Conservation (phyloP, 140 eudicot species). For the Anethum foeniculum region DNA sequence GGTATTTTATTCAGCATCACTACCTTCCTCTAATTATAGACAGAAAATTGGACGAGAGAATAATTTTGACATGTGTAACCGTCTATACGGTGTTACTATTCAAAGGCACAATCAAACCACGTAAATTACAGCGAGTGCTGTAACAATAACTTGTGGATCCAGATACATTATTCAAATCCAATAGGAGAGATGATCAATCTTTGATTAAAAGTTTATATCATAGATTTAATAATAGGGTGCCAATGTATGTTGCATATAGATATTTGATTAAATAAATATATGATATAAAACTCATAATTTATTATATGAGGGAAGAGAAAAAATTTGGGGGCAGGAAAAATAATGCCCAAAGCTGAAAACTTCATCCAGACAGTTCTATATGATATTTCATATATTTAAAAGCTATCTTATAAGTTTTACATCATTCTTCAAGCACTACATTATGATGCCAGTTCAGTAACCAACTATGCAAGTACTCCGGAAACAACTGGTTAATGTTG, state of each 20-base stretch:
- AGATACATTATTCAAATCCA: not conserved
- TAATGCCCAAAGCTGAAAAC: not conserved
- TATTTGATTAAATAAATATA: not conserved
- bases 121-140: no score
- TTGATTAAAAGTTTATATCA: no score
- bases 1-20: no score
- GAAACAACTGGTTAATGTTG: not conserved
- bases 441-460: not conserved
- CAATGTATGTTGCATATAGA: not conserved
- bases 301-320: not conserved
- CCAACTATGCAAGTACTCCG: not conserved
- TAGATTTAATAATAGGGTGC: not conserved
- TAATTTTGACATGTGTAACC: not conserved
- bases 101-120: no score
- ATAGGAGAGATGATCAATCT: not conserved
- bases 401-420: not conserved
- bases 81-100: not conserved
- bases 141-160: no score
- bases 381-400: not conserved
- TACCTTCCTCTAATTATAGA: not conserved
- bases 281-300: not conserved
- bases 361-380: not conserved
- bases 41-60: not conserved
- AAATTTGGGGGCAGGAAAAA: not conserved
- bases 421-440: not conserved